Conservation (phyloP, 1,284 basidiomycete genomes). For the Kwoniella shivajii region DNA sequence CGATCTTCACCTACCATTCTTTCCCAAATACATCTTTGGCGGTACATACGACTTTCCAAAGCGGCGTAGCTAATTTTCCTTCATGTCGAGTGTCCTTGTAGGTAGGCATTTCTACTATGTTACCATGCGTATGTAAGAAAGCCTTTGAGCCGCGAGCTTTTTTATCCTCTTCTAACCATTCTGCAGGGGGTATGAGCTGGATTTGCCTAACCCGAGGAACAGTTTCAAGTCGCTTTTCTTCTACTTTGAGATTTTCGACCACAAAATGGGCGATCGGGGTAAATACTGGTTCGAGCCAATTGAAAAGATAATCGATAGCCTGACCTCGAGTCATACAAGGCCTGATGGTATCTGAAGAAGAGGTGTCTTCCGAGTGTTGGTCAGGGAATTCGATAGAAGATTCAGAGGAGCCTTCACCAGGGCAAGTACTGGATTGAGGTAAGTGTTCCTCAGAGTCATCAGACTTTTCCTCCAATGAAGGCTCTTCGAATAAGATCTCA, state of each 20-base stretch:
- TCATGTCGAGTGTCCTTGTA: not conserved
- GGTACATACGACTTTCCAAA: slow-evolving; percentile 16
- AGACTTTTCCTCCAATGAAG: not conserved
- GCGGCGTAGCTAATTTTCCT: not conserved
- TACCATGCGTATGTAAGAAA: slow-evolving; percentile 4
- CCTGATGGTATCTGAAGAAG: not conserved
- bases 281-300: slow-evolving; percentile 28
- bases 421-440: not conserved
- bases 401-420: not conserved
- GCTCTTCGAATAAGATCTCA: not conserved
- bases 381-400: not conserved
- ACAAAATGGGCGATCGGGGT: slow-evolving; percentile 26
- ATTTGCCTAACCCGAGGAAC: not conserved
- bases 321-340: slow-evolving; percentile 27
- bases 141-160: slow-evolving; percentile 16
- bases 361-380: not conserved
- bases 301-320: slow-evolving; percentile 25
- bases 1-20: slow-evolving; percentile 9
- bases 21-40: slow-evolving; percentile 5
- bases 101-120: not conserved
- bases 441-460: too few species aligned
- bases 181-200: not conserved
- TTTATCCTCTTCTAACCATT: slow-evolving; percentile 13
- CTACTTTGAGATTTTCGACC: slow-evolving; percentile 10
- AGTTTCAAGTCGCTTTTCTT: slow-evolving; percentile 1